Base-by-base conservation (phyloP, 2,329 filamentous ascomycete genomes). In the Thermoascus crustaceus region DNA sequence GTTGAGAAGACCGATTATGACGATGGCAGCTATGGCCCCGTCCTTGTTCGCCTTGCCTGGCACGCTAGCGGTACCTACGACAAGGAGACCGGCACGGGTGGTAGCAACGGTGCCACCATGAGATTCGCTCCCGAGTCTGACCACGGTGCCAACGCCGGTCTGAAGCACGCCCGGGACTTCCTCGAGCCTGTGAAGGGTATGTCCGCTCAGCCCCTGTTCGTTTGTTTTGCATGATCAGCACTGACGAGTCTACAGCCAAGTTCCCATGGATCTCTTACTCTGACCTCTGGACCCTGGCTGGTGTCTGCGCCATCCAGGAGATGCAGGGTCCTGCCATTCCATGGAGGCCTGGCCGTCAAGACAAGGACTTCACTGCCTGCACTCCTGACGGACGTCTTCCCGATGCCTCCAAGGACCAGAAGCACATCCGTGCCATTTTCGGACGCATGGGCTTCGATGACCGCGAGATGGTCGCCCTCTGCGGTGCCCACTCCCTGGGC, bases 401-500 rank as follows among this genome's bases (percentile, higher is more conserved):
- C 45, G 87, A 98, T 60, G 89, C 75, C 34, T 63, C 77, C 51
- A 77, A 95, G 73, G 82, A 76, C 42, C 71, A 79, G 43, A 76
- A 79, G 57, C 89, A 96, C 68, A 75, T 96, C 52, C 82, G 91
- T 54, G 76, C 77, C 67, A 89, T 96, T 71, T 98, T 96, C 67
- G 77, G 80, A 64, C 86, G 89, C 60, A 96, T 96, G 89, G 89
- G 89, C 49, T 96, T 95, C 75, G 82, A 91, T 64, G 89, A 98
- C 68, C 84, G 84, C 55, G 88, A 95, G 67, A 96, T 96, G 58
- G 89, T 95, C 30, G 91, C 89, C 19, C 76, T 96, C 35, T 73
- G 74, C 16, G 87, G 87, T 49, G 87, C 83, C 32, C 87, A 94
- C 68, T 83, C 85, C 35, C 76, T 94, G 23, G 88, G 88, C 44